Conservation (phyloP, 805 yeast species). For the Candida krabiensis region DNA sequence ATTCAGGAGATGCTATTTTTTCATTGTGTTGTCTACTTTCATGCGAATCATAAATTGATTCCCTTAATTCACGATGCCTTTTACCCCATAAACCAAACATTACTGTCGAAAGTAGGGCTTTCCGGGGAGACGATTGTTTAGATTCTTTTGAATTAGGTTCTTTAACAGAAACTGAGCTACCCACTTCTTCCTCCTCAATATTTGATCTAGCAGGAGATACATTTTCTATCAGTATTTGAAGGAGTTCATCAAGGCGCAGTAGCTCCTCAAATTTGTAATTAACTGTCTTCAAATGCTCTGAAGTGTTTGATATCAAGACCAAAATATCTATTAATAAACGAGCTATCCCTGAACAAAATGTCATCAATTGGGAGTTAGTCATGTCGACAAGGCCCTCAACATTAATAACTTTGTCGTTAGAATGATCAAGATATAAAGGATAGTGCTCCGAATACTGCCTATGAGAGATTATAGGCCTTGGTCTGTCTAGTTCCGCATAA, state of each 20-base stretch:
- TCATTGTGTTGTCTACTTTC: constrained; percentile 1
- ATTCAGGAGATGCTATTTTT: background rate
- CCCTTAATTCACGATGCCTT: constrained; percentile 2
- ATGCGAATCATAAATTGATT: background rate
- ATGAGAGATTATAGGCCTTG: constrained; percentile 11
- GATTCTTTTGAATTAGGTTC: background rate
- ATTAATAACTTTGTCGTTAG: constrained; percentile 7
- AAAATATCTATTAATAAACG: constrained; percentile 22
- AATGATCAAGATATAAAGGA: constrained; percentile 7
- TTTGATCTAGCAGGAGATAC: background rate
- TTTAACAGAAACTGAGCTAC: background rate
- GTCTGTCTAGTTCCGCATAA: constrained; percentile 5
- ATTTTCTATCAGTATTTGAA: constrained; percentile 10
- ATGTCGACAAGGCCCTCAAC: constrained; percentile 17
- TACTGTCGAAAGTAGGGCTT: constrained; percentile 3
- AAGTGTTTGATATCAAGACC: constrained; percentile 7
- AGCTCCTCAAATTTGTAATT: constrained; percentile 18
- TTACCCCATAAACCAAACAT: constrained; percentile 16
- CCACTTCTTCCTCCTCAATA: background rate
- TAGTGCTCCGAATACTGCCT: constrained; percentile 2
- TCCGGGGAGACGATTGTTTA: background rate
- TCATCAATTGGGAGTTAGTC: constrained; percentile 16
- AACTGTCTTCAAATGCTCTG: background rate
- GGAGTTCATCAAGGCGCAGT: constrained; percentile 17
- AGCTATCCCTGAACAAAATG: constrained; percentile 19